A percentile compares a stretch with the other conserved stretches of the same genome.
Evolutionary conservation across 2,329 filamentous ascomycete genomes (phyloP).

Genomic region (Colletotrichum eremochloae): DNA sequence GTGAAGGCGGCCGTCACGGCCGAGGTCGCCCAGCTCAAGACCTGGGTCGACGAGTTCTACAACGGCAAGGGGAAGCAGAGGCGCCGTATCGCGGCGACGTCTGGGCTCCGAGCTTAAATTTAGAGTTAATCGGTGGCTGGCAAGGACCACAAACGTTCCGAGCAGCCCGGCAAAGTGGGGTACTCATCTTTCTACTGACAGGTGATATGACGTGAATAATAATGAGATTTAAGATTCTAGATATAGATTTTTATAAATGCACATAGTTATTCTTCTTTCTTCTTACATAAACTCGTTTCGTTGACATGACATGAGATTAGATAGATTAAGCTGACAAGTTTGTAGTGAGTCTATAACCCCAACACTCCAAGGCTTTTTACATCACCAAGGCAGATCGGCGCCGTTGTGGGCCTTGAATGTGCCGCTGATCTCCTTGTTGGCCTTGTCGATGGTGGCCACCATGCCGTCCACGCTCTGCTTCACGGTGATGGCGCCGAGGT

Average conservation of each 20-base stretch:
- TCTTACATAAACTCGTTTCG: accelerated
- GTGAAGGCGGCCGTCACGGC: constrained; percentile 59
- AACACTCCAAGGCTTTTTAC: no score
- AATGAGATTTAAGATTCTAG: not conserved
- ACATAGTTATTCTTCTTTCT: not conserved
- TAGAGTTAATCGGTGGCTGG: not conserved
- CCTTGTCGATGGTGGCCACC: constrained; percentile 18
- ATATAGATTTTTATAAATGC: not conserved
- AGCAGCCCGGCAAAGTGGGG: not conserved
- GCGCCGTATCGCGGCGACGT: not conserved
- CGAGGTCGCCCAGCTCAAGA: constrained; percentile 62
- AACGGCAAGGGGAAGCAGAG: constrained; percentile 13
- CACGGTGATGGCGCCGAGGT: constrained; percentile 39
- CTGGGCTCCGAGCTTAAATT: not conserved
- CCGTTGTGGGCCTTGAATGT: constrained; percentile 40
- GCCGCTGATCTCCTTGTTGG: constrained; percentile 30
- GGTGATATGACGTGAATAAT: not conserved
- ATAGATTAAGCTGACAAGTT: not conserved
- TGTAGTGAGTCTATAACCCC: not conserved
- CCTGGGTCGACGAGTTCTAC: constrained; percentile 67
- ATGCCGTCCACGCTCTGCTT: constrained; percentile 41
- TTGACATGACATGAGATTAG: not conserved
- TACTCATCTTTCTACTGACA: not conserved
- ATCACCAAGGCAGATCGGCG: constrained; percentile 34
- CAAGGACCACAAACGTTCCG: not conserved